A percentile compares a stretch with the other conserved stretches of the same genome.
phyloP scores from a whole-genome alignment of 1,139 yeast species.

The Yamadazyma trypodendri region DNA sequence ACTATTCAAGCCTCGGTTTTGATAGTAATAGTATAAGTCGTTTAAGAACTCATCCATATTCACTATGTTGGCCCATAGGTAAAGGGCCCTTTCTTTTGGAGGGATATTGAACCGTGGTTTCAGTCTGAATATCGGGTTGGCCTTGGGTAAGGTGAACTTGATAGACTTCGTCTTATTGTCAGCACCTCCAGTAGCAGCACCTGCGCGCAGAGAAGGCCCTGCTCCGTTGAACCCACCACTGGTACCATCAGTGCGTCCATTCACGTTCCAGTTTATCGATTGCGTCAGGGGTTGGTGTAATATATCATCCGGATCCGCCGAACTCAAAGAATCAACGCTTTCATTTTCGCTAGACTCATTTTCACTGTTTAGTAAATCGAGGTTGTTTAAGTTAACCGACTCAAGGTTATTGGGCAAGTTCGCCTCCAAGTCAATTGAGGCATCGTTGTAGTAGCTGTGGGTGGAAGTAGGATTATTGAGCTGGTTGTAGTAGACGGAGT shows the following conservation, averaged over 20 bases:
- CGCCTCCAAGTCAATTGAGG: slow-evolving; percentile 17
- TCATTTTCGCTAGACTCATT: slow-evolving; percentile 12
- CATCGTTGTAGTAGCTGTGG: slow-evolving; percentile 39
- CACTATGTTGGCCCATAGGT: slow-evolving; percentile 95
- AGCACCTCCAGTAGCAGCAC: background rate
- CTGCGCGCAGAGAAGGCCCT: slow-evolving; percentile 1
- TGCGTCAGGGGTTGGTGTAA: slow-evolving; percentile 10
- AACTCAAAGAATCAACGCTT: slow-evolving; percentile 11
- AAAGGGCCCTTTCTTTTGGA: slow-evolving; percentile 78
- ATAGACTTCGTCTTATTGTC: slow-evolving; percentile 7
- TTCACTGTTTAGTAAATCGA: slow-evolving; percentile 11
- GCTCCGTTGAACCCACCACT: background rate
- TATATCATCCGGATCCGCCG: slow-evolving; percentile 4
- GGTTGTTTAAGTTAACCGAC: slow-evolving; percentile 9
- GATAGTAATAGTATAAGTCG: slow-evolving; percentile 80
- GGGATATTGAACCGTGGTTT: slow-evolving; percentile 31
- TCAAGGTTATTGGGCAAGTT: slow-evolving; percentile 7
- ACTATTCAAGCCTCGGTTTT: slow-evolving; percentile 82
- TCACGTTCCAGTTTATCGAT: slow-evolving; percentile 10
- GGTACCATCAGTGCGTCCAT: background rate
- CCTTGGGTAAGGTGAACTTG: slow-evolving; percentile 14
- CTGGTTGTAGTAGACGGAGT: slow-evolving; percentile 46
- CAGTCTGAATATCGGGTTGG: slow-evolving; percentile 12
- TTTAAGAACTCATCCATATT: slow-evolving; percentile 82
- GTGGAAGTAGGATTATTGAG: slow-evolving; percentile 25